Evolutionary conservation across 2,329 filamentous ascomycete species (phyloP).

Genomic region (Hirsutella minnesotensis): DNA sequence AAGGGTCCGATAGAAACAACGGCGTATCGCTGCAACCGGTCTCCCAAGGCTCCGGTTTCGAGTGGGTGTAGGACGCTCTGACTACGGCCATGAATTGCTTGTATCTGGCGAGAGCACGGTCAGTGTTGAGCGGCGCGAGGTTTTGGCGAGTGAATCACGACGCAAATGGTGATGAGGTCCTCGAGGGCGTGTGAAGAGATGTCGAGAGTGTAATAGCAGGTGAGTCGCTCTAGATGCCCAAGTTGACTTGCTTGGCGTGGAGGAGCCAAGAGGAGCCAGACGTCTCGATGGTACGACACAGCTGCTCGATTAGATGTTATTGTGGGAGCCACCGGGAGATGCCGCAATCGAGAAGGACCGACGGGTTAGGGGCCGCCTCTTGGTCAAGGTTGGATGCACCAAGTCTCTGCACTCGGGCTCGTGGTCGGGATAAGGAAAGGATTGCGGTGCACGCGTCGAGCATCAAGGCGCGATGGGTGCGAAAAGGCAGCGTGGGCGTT

Average conservation of each 20-base stretch:
- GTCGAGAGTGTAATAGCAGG: neutral
- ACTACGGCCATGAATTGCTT: constrained; percentile 21
- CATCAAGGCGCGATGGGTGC: neutral
- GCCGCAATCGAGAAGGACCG: neutral
- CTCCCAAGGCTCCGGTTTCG: constrained; percentile 19
- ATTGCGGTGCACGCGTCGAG: neutral
- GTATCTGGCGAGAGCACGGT: neutral
- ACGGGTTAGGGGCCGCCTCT: neutral
- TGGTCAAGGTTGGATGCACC: neutral
- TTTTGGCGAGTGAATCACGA: neutral
- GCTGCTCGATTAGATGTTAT: neutral
- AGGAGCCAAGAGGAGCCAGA: neutral
- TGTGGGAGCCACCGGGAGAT: neutral
- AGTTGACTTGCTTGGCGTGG: neutral
- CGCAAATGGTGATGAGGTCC: neutral
- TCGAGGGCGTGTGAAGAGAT: neutral
- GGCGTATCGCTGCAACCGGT: constrained; percentile 8
- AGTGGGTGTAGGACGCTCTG: constrained; percentile 17
- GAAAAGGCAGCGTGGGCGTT: neutral
- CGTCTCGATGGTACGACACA: neutral
- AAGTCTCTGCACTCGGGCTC: neutral
- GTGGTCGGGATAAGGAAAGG: neutral
- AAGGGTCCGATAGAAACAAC: neutral
- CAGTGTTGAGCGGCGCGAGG: neutral
- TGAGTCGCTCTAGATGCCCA: neutral